Base-by-base conservation (phyloP, 805 yeast species). In the Yarrowia sp. region DNA sequence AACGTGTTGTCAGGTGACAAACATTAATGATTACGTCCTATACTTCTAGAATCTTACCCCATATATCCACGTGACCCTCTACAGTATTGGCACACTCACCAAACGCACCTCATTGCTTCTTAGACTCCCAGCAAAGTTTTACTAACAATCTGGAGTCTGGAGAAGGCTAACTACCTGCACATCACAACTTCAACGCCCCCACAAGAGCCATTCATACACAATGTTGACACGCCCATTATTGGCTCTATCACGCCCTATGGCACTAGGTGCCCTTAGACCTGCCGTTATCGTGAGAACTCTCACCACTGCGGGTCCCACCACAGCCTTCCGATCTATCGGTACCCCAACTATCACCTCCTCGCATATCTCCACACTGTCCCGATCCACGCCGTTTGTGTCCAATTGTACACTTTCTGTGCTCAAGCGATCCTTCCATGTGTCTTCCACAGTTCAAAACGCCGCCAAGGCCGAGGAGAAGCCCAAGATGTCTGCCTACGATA, bases 121-220 rank as follows among this genome's bases (percentile, higher is more conserved):
- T 51, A 33, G 33, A 51, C 58, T 51, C 61, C 46, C 46, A 36
- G 61, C 61, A 54, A 38, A 54, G 61, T 54, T 54, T 54, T 54
- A 54, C 35, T 54, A 54, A 36, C 46, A 54, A 38, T 12, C 28
- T 21, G 33, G 49, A 48, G 26, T 26, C 52, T 46, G 52, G 52
- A 46, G 52, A 46, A 46, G 22, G 7, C 35, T 21, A 22, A 16
- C 38, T 19, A 54, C 35, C 46, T 33, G 40, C 54, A 48, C 54
- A 26, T 17, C 22, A 46, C 54, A 3, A 28, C 38, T 16, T 26
- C 8, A 4, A 26, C n/a, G n/a, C n/a, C n/a, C n/a, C n/a, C n/a
- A 28, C 35, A 30, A 22, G 30, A 12, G 10, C 22, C 21, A 36
- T 21, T 10, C 10, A 26, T 22, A 32, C 35, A 38, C n/a, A 17